These are phyloP conservation scores for Xylaria sp. DNA, from an alignment of 2,329 filamentous ascomycete species.

Conservation along the genomic window DNA sequence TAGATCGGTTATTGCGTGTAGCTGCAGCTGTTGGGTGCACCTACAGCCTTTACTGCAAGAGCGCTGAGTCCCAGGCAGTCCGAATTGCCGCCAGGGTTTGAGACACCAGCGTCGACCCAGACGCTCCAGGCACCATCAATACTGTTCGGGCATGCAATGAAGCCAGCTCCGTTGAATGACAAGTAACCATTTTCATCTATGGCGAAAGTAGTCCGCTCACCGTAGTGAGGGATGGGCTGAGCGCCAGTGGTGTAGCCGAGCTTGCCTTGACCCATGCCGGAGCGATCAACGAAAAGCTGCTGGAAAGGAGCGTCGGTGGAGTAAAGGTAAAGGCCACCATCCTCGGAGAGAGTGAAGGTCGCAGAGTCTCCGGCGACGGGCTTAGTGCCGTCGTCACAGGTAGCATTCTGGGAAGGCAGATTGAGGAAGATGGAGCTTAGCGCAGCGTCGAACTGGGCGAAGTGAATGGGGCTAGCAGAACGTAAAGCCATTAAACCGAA, in stretches of 20 bases:
- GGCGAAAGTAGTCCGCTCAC: slow-evolving; percentile 59
- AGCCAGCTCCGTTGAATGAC: slow-evolving; percentile 55
- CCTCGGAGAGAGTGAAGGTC: slow-evolving; percentile 60
- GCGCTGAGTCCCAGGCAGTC: slow-evolving; percentile 52
- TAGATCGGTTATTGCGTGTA: slow-evolving; percentile 44
- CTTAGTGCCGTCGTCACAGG: slow-evolving; percentile 55
- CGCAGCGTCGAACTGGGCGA: slow-evolving; percentile 57
- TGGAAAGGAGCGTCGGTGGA: slow-evolving; percentile 56
- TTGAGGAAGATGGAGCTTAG: slow-evolving; percentile 57
- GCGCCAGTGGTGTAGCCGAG: slow-evolving; percentile 63
- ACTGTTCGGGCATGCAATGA: slow-evolving; percentile 64
- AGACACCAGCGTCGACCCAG: slow-evolving; percentile 46
- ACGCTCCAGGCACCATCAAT: slow-evolving; percentile 54
- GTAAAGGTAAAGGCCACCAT: slow-evolving; percentile 61
- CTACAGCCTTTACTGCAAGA: slow-evolving; percentile 44
- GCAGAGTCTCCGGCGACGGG: slow-evolving; percentile 52
- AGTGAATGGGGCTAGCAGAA: slow-evolving; percentile 61
- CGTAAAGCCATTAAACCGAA: slow-evolving; percentile 63
- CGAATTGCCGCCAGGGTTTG: slow-evolving; percentile 51
- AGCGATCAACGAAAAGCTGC: slow-evolving; percentile 64
- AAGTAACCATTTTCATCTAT: slow-evolving; percentile 59
- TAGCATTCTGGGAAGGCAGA: slow-evolving; percentile 57
- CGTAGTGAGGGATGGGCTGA: slow-evolving; percentile 52
- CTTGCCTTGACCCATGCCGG: slow-evolving; percentile 67
- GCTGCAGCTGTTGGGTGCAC: slow-evolving; percentile 51